Evolutionary conservation across 2,329 filamentous ascomycete genomes (phyloP).

Genomic region (Fusarium lateritium): DNA sequence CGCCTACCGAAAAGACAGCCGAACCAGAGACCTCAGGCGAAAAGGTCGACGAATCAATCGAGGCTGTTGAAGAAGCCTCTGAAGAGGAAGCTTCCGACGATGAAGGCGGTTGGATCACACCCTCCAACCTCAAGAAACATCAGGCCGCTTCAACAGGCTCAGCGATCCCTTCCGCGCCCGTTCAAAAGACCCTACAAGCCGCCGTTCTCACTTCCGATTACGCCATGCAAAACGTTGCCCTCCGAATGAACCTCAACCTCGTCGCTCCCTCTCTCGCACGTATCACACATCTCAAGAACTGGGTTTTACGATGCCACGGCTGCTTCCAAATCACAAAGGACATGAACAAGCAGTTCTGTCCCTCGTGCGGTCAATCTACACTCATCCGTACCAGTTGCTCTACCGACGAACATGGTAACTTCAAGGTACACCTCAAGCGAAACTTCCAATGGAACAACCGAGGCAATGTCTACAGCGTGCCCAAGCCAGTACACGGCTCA

Average conservation of each 20-base stretch:
- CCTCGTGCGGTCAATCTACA: slow-evolving; percentile 88
- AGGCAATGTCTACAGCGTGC: slow-evolving; percentile 92
- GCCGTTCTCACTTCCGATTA: slow-evolving; percentile 96
- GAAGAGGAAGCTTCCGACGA: slow-evolving; percentile 66
- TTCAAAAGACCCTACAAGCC: slow-evolving; percentile 80
- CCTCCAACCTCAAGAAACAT: slow-evolving; percentile 89
- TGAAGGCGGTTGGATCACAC: slow-evolving; percentile 92
- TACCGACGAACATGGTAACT: slow-evolving; percentile 84
- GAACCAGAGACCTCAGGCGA: slow-evolving; percentile 15
- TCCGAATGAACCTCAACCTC: slow-evolving; percentile 95
- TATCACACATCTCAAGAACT: slow-evolving; percentile 88
- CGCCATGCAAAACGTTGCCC: slow-evolving; percentile 96
- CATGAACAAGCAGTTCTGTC: slow-evolving; percentile 92
- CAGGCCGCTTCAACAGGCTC: slow-evolving; percentile 75
- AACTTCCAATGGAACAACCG: slow-evolving; percentile 98
- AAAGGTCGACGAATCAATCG: slow-evolving; percentile 36
- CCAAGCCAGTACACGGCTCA: slow-evolving; percentile 87
- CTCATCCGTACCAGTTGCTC: slow-evolving; percentile 88
- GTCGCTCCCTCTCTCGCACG: slow-evolving; percentile 84
- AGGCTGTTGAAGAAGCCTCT: slow-evolving; percentile 56
- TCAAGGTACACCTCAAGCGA: slow-evolving; percentile 89
- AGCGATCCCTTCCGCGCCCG: slow-evolving; percentile 63
- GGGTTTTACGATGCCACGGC: slow-evolving; percentile 92
- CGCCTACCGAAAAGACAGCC: slow-evolving; percentile 11
- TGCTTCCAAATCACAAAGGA: slow-evolving; percentile 90